A percentile compares a stretch with the other conserved stretches of the same genome.
Evolutionary conservation across 2,329 filamentous ascomycete species (phyloP).

Genomic region (Didymella pomorum): DNA sequence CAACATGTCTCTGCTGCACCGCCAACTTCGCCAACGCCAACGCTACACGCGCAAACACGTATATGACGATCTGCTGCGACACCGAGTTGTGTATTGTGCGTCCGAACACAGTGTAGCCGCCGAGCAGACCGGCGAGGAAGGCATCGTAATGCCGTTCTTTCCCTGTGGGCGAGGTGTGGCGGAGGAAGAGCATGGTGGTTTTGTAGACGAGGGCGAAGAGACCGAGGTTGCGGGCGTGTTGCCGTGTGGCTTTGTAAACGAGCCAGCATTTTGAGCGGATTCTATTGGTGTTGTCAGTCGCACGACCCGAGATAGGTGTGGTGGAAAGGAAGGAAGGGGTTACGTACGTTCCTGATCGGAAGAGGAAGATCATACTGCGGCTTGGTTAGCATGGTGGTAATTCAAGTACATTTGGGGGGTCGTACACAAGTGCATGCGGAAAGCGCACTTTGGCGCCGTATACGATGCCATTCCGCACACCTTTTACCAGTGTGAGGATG

Average conservation of each 20-base stretch:
- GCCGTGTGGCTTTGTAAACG: conserved; percentile 84
- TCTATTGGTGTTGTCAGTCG: conserved; percentile 46
- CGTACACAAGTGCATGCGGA: conserved; percentile 89
- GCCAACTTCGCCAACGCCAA: conserved; percentile 84
- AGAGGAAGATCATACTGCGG: conserved; percentile 91
- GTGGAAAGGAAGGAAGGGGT: neutral
- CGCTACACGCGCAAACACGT: conserved; percentile 91
- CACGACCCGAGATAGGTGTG: neutral
- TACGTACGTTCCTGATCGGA: conserved; percentile 86
- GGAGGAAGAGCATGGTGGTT: conserved; percentile 76
- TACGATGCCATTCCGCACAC: conserved; percentile 92
- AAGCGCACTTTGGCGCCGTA: conserved; percentile 98
- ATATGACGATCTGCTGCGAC: conserved; percentile 97
- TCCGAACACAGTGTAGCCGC: conserved; percentile 94
- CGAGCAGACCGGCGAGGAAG: conserved; percentile 85
- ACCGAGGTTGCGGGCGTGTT: conserved; percentile 90
- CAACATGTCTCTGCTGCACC: conserved; percentile 66
- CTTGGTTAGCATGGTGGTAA: conserved; percentile 14
- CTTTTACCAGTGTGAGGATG: conserved; percentile 85
- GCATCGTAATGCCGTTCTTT: conserved; percentile 78
- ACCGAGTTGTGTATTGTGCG: conserved; percentile 78
- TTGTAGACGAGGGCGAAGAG: conserved; percentile 95
- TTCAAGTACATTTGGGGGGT: neutral
- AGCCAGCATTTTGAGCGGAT: conserved; percentile 79
- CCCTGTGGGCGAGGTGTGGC: conserved; percentile 59